These are phyloP conservation scores for Chaetomiaceae sp. DNA, from an alignment of 2,329 filamentous ascomycete species.

Conservation along the genomic window DNA sequence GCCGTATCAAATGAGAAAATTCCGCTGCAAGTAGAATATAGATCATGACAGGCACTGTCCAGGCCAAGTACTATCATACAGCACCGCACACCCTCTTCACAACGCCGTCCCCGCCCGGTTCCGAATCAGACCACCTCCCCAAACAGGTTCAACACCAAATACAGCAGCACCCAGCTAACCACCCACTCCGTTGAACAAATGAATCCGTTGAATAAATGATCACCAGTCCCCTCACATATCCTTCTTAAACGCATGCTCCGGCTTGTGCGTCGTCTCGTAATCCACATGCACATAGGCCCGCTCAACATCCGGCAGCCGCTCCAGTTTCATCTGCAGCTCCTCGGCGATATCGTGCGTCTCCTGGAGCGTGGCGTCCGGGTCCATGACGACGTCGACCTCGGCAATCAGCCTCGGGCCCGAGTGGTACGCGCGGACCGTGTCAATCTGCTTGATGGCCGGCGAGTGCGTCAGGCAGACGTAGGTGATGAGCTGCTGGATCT, in stretches of 20 bases:
- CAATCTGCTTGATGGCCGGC: constrained; percentile 74
- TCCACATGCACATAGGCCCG: constrained; percentile 95
- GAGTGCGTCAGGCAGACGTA: constrained; percentile 96
- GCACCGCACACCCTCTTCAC: too few species aligned
- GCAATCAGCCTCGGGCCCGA: constrained; percentile 84
- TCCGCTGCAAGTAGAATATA: too few species aligned
- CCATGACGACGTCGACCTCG: constrained; percentile 96
- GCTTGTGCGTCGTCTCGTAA: constrained; percentile 93
- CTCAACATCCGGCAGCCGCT: constrained; percentile 87
- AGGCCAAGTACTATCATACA: too few species aligned
- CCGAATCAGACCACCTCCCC: too few species aligned
- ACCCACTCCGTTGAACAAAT: too few species aligned
- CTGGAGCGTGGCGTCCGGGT: constrained; percentile 64
- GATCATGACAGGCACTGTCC: too few species aligned
- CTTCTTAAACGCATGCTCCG: constrained; percentile 68
- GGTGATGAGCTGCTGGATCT: constrained; percentile 88
- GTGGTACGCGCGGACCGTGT: constrained; percentile 93
- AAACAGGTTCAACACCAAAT: too few species aligned
- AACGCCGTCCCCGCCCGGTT: too few species aligned
- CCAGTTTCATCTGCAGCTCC: constrained; percentile 87
- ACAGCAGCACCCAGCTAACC: too few species aligned
- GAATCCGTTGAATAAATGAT: too few species aligned
- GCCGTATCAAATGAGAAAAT: too few species aligned
- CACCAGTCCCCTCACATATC: constrained; percentile 49
- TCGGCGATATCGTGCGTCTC: constrained; percentile 92